Evolutionary conservation across 805 yeast genomes (phyloP).

Genomic region (Metschnikowia similis): DNA sequence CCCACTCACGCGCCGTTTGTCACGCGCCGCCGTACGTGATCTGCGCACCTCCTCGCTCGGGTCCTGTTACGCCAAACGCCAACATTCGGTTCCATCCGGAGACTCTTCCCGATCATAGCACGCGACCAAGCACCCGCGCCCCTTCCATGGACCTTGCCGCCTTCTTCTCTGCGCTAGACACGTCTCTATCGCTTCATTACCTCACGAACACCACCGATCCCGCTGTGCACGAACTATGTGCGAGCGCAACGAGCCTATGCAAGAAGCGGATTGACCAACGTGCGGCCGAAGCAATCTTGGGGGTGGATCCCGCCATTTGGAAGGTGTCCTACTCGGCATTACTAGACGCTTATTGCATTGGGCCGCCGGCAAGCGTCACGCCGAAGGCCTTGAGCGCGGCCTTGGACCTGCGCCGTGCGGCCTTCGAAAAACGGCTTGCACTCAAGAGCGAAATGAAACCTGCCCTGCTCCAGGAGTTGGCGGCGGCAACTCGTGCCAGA

Average conservation of each 20-base stretch:
- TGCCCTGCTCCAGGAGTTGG: background rate
- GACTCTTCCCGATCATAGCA: no score
- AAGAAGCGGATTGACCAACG: slow-evolving; percentile 9
- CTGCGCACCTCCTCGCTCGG: no score
- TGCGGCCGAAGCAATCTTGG: slow-evolving; percentile 10
- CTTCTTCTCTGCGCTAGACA: slow-evolving; percentile 30
- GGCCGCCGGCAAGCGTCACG: slow-evolving; percentile 10
- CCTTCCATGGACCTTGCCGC: slow-evolving; percentile 3
- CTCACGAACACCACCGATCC: slow-evolving; percentile 29
- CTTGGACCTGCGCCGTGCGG: slow-evolving; percentile 17
- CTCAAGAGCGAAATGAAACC: no score
- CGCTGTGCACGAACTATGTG: slow-evolving; percentile 10
- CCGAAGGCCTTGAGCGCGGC: slow-evolving; percentile 12
- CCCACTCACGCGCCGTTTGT: no score
- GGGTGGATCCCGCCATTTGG: slow-evolving; percentile 8
- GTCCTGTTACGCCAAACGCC: no score
- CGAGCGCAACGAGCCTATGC: slow-evolving; percentile 13
- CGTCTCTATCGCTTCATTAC: slow-evolving; percentile 29
- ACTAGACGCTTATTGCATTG: slow-evolving; percentile 12
- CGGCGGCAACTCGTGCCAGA: background rate
- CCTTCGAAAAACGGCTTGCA: slow-evolving; percentile 10
- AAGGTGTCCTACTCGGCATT: slow-evolving; percentile 9
- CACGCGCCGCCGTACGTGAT: no score
- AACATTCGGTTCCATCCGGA: no score
- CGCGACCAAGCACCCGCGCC: no score